Evolutionary conservation across 345 rosid species (phyloP), one percentile per base, ranked within the genome.

Genomic region (Ricinus communis): DNA sequence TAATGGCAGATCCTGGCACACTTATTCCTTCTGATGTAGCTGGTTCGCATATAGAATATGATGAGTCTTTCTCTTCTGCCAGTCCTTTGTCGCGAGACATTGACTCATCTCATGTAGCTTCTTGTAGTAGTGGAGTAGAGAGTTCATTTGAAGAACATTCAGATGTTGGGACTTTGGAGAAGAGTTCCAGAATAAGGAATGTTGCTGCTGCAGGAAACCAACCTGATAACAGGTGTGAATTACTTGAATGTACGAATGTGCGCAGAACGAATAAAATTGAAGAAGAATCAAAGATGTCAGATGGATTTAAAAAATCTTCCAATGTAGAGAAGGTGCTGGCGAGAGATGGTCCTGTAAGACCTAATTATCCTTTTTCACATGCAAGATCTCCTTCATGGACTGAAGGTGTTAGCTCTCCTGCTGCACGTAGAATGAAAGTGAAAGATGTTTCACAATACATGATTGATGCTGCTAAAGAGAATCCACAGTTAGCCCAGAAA

Each of bases 391-490:
- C 97, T 71, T 93, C 97, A 43, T 93, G 98, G 98, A 93, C 98
- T 27, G 97, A 91, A 87, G 98, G 97, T 74, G 90, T 91, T 71
- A 86, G 89, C 84, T 88, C 91, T 65, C 96, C 97, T n/a, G 90
- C 93, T 49, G 91, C 74, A 30, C 91, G 74, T 36, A 85, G 83
- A 81, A 93, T 87, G 98, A 91, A 93, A 83, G 96, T 88, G 73
- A 91, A 90, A 88, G 92, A 93, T 80, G 96, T 93, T 74, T 93
- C 98, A 31, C 87, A 82, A 72, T 91, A 93, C 78, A 90, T 93
- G 97, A 88, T 93, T 62, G 91, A 93, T 84, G 98, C 93, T 74
- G 93, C 98, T 62, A 91, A 93, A 80, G 97, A 91, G 77, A 93
- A 93, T 84, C 97, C 98, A 47, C 87, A 86, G 21, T 80, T 93